phyloP scores from a whole-genome alignment of 768 basidiomycete genomes.

The Lactarius akahatsu region DNA sequence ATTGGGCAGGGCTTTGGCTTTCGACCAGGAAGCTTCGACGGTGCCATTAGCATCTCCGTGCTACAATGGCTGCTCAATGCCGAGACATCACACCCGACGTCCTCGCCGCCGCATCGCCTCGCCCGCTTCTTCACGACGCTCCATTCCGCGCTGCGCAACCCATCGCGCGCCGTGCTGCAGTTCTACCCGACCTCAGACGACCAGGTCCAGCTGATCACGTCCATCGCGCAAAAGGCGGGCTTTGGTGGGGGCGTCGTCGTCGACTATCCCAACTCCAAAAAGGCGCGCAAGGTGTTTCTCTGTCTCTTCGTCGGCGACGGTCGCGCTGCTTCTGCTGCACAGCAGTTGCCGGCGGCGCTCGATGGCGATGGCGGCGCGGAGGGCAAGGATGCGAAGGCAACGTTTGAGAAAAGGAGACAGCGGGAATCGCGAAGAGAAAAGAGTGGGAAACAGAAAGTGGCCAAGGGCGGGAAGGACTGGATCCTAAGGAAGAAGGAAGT shows the following conservation, averaged over 20 bases:
- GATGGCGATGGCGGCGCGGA: constrained; percentile 58
- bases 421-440: constrained; percentile 56
- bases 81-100: constrained; percentile 86
- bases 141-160: constrained; percentile 81
- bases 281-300: constrained; percentile 91
- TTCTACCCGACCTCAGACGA: constrained; percentile 98
- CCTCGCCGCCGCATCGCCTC: constrained; percentile 83
- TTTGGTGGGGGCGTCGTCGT: constrained; percentile 97
- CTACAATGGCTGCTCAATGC: constrained; percentile 98
- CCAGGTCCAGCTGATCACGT: constrained; percentile 93
- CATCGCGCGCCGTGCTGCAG: constrained; percentile 83
- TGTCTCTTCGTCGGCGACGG: constrained; percentile 89
- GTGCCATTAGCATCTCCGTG: constrained; percentile 98
- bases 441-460: constrained; percentile 63
- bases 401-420: constrained; percentile 79
- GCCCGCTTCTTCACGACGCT: constrained; percentile 91
- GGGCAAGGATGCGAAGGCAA: constrained; percentile 53
- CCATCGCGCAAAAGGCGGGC: constrained; percentile 88
- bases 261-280: constrained; percentile 96
- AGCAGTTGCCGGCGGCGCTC: constrained; percentile 71
- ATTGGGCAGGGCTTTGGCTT: constrained; percentile 99
- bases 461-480: constrained; percentile 81
- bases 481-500: constrained; percentile 97
- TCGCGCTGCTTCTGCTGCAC: constrained; percentile 41
- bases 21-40: constrained; percentile 95